Evolutionary conservation across 2,329 filamentous ascomycete species (phyloP).

Genomic region (Colletotrichum sp.): DNA sequence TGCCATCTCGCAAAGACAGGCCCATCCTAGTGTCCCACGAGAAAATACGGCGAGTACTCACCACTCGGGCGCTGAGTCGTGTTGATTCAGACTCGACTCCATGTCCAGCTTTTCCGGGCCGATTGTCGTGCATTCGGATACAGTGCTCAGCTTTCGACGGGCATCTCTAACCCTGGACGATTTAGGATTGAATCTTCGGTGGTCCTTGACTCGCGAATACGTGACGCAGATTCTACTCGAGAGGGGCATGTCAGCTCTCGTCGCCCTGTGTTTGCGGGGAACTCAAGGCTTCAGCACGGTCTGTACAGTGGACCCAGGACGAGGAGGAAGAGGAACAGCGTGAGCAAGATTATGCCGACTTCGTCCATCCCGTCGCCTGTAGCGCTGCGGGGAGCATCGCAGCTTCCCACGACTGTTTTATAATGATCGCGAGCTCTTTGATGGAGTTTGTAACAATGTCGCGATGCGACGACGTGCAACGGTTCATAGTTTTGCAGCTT

Average conservation of each 20-base stretch:
- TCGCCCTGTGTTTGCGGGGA: neutral
- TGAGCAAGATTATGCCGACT: conserved; percentile 15
- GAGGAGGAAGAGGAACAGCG: conserved; percentile 10
- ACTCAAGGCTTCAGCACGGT: neutral
- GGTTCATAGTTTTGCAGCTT: neutral
- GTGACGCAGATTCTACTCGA: neutral
- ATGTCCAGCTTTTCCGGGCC: conserved; percentile 9
- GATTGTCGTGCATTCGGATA: conserved; percentile 28
- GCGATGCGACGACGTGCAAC: neutral
- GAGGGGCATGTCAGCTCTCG: neutral
- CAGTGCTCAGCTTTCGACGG: conserved; percentile 32
- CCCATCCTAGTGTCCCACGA: neutral
- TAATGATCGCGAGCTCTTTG: neutral
- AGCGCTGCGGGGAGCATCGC: neutral
- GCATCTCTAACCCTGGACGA: conserved; percentile 23
- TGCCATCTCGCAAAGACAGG: neutral
- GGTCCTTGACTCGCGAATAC: conserved; percentile 8
- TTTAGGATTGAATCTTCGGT: conserved; percentile 18
- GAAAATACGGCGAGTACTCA: neutral
- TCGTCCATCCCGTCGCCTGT: conserved; percentile 1
- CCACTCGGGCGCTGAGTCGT: conserved; percentile 7
- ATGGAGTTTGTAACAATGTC: neutral
- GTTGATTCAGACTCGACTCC: neutral
- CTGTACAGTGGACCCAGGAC: conserved; percentile 10
- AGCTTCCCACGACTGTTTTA: neutral